These are phyloP conservation scores for Hyaloscypha variabilis DNA, from an alignment of 495 filamentous ascomycete genomes.

Conservation along the genomic window DNA sequence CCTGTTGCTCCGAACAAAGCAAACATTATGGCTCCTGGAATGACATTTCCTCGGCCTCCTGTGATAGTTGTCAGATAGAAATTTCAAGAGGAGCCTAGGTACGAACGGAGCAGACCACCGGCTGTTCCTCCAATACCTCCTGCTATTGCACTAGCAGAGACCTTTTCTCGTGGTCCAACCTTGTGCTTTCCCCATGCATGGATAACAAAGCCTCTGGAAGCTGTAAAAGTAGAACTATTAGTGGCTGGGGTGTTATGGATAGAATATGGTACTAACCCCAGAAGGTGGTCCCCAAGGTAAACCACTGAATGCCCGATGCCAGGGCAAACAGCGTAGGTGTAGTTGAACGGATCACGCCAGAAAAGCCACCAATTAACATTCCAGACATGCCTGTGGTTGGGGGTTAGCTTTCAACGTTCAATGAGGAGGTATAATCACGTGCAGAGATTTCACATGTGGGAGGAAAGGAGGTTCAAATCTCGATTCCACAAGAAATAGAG, in stretches of 20 bases:
- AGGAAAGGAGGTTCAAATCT: neutral
- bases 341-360: slow-evolving; percentile 69
- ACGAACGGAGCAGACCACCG: slow-evolving; percentile 67
- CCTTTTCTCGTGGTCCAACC: slow-evolving; percentile 51
- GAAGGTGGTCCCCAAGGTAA: slow-evolving; percentile 73
- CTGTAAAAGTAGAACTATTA: slow-evolving; percentile 26
- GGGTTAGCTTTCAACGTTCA: slow-evolving; percentile 15
- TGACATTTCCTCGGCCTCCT: slow-evolving; percentile 47
- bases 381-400: slow-evolving; percentile 27
- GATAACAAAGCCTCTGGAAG: slow-evolving; percentile 41
- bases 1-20: slow-evolving; percentile 39
- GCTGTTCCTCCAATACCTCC: slow-evolving; percentile 71
- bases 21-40: slow-evolving; percentile 68
- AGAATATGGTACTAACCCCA: slow-evolving; percentile 56
- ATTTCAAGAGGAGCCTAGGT: neutral
- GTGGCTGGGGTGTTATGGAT: neutral
- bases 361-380: slow-evolving; percentile 34
- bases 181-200: slow-evolving; percentile 44
- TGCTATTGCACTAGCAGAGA: slow-evolving; percentile 66
- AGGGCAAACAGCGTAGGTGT: slow-evolving; percentile 70
- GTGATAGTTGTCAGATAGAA: slow-evolving; percentile 1
- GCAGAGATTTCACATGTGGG: slow-evolving; percentile 6
- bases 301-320: slow-evolving; percentile 77
- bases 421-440: slow-evolving; percentile 17
- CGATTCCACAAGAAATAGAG: neutral